Conservation (phyloP, 257 asterid genomes). For the Apocynum venetum region DNA sequence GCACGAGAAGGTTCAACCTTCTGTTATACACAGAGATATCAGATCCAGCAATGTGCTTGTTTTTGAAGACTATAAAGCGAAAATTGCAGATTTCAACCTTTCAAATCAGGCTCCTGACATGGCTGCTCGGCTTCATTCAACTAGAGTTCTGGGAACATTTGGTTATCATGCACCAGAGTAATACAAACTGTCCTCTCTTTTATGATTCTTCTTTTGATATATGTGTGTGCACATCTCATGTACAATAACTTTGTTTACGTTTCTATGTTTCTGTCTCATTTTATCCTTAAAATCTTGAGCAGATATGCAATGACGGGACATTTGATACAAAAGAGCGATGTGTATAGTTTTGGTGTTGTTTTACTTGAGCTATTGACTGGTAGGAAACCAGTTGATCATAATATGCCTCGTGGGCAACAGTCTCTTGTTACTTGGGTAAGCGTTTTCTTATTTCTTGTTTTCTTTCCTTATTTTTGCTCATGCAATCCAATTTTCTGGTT, state of each 20-base stretch:
- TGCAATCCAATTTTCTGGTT: too few relatives aligned
- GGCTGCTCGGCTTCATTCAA: constrained; percentile 99
- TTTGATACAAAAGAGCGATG: constrained; percentile 87
- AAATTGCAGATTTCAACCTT: constrained; percentile 88
- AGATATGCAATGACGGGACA: constrained; percentile 97
- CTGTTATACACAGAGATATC: constrained; percentile 87
- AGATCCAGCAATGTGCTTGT: constrained; percentile 96
- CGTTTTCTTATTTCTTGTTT: not conserved
- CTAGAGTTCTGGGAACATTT: constrained; percentile 96
- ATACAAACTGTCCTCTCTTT: constrained; percentile 20
- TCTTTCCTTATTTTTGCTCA: not conserved
- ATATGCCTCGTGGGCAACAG: constrained; percentile 95
- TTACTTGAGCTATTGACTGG: constrained; percentile 88
- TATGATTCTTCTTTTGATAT: not conserved
- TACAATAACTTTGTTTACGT: not conserved
- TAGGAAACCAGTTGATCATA: constrained; percentile 91
- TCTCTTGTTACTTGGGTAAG: constrained; percentile 91
- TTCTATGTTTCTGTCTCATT: not conserved
- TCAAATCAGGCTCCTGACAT: constrained; percentile 98
- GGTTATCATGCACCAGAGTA: constrained; percentile 99
- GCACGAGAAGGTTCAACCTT: constrained; percentile 88
- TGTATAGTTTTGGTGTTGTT: constrained; percentile 89
- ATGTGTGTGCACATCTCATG: not conserved
- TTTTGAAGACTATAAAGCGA: constrained; percentile 88
- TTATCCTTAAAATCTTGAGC: constrained; percentile 12